Evolutionary conservation across 768 basidiomycete species (phyloP).

Genomic region (Lentinula sp.): DNA sequence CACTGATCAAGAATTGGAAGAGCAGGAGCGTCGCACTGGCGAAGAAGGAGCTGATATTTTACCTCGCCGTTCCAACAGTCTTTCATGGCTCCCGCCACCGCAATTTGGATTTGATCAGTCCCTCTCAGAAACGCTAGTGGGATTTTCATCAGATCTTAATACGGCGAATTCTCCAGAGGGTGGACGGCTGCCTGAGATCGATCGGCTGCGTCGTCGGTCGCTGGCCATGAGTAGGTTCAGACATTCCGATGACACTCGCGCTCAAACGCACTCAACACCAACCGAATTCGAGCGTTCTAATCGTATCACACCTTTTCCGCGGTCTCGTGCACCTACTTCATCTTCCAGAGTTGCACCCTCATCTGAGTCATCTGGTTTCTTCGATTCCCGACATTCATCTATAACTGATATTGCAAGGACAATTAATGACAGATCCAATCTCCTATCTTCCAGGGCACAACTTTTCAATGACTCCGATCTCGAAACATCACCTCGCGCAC

Average conservation of each 20-base stretch:
- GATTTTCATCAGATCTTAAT: neutral
- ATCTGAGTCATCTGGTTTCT: neutral
- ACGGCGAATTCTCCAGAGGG: neutral
- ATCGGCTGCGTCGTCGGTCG: conserved; percentile 1
- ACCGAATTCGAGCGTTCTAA: neutral
- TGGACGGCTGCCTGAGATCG: neutral
- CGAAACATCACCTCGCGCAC: too few relatives aligned
- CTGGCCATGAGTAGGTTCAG: neutral
- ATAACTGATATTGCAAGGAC: conserved; percentile 16
- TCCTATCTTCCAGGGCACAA: neutral
- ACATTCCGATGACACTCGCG: neutral
- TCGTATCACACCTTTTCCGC: neutral
- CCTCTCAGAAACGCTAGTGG: neutral
- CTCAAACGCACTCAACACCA: neutral
- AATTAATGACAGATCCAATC: conserved; percentile 7
- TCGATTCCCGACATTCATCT: conserved; percentile 5
- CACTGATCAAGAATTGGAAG: neutral
- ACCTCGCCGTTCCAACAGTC: neutral
- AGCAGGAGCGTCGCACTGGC: neutral
- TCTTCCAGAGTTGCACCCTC: neutral
- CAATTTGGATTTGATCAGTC: neutral
- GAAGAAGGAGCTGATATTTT: neutral
- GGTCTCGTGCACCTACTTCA: neutral
- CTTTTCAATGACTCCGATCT: neutral
- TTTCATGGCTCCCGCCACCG: conserved; percentile 4